Percentiles rank a stretch among this genome's conserved stretches.
Evolutionary conservation across 2,329 filamentous ascomycete species (phyloP).

Genomic region (Penicillium polonicum): DNA sequence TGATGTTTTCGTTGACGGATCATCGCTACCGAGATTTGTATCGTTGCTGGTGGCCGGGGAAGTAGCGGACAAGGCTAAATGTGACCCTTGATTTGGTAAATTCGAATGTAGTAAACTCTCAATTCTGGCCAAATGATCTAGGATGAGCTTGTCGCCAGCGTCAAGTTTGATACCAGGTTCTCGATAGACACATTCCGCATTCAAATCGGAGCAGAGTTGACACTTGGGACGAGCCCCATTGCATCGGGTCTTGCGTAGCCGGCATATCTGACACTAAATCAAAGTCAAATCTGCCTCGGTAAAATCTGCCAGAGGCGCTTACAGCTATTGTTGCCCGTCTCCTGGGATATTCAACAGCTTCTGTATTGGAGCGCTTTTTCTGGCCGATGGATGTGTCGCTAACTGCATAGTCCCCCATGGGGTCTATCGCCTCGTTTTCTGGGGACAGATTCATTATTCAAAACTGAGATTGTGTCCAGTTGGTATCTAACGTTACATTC

Average conservation of each 20-base stretch:
- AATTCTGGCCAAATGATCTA: slow-evolving; percentile 74
- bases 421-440: slow-evolving; percentile 12
- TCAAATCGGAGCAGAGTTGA: slow-evolving; percentile 77
- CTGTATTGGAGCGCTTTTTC: slow-evolving; percentile 33
- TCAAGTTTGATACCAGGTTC: slow-evolving; percentile 86
- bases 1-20: slow-evolving; percentile 43
- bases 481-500: neutral
- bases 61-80: slow-evolving; percentile 52
- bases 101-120: slow-evolving; percentile 75
- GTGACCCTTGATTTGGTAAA: slow-evolving; percentile 45
- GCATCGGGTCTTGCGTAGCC: slow-evolving; percentile 75
- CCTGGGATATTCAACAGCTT: slow-evolving; percentile 33
- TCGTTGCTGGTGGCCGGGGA: slow-evolving; percentile 66
- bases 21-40: slow-evolving; percentile 60
- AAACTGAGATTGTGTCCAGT: neutral
- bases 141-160: slow-evolving; percentile 79
- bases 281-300: neutral
- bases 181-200: slow-evolving; percentile 79
- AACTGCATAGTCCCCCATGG: slow-evolving; percentile 6
- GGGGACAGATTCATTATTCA: neutral
- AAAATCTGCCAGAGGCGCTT: slow-evolving; percentile 11
- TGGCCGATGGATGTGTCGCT: slow-evolving; percentile 20
- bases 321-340: slow-evolving; percentile 37
- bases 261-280: slow-evolving; percentile 72
- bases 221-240: slow-evolving; percentile 80